These are phyloP conservation scores for Takakia lepidozioides DNA, from an alignment of 225 moss, liverwort and hornwort species.

Conservation along the genomic window DNA sequence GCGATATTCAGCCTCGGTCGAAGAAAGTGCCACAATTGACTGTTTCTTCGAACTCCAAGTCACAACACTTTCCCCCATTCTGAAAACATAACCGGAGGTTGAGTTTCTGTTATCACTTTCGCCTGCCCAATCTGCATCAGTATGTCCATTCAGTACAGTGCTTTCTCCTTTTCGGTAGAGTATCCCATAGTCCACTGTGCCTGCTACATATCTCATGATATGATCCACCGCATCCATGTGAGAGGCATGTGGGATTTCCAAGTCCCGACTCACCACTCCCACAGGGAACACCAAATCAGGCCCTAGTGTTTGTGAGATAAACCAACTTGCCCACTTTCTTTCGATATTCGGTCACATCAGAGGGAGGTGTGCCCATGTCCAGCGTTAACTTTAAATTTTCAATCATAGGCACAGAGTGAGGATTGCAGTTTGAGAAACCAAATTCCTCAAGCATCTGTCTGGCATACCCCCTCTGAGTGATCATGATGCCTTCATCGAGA, in stretches of 20 bases:
- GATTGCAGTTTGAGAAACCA: background rate
- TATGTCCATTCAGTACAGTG: background rate
- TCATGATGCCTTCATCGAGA: background rate
- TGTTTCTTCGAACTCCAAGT: constrained; percentile 5
- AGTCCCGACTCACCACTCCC: background rate
- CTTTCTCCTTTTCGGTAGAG: background rate
- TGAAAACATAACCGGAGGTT: background rate
- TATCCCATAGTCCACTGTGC: background rate
- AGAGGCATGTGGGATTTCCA: background rate
- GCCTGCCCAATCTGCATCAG: background rate
- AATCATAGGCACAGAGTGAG: background rate
- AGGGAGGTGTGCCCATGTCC: background rate
- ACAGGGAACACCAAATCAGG: background rate
- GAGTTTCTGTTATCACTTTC: background rate
- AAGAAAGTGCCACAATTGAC: too few species aligned
- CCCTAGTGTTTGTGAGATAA: background rate
- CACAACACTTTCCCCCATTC: background rate
- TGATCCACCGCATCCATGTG: background rate
- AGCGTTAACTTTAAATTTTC: background rate
- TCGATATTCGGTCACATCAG: background rate
- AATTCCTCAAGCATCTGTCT: background rate
- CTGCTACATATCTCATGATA: background rate
- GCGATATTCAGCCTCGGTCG: background rate
- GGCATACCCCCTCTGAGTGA: background rate
- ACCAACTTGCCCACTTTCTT: background rate